phyloP scores from a whole-genome alignment of 805 yeast genomes.

The Ogataea trehaloabstinens region DNA sequence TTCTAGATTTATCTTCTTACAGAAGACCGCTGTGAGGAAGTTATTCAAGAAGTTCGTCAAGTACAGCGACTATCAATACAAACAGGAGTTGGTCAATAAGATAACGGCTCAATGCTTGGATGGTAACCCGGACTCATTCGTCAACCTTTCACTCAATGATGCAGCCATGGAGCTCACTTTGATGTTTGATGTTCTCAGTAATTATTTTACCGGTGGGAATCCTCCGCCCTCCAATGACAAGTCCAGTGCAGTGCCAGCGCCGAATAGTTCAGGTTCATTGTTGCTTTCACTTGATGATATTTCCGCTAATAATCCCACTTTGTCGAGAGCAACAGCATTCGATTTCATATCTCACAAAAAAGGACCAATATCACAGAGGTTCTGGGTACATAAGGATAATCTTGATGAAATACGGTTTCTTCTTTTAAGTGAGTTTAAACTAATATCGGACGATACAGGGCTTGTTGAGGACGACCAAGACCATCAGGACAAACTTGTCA shows the following conservation, averaged over 20 bases:
- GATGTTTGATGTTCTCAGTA: conserved; percentile 46
- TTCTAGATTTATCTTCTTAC: conserved; percentile 68
- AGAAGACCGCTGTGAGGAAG: conserved; percentile 70
- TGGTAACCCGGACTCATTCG: conserved; percentile 52
- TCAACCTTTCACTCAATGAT: conserved; percentile 56
- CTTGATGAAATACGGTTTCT: conserved; percentile 50
- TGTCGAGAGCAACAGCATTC: conserved; percentile 31
- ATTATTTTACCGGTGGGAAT: conserved; percentile 12
- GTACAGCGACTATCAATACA: conserved; percentile 36
- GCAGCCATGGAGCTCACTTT: conserved; percentile 59
- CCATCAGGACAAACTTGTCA: conserved; percentile 6
- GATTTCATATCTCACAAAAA: conserved; percentile 36
- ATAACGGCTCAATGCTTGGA: conserved; percentile 28
- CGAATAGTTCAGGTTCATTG: neutral
- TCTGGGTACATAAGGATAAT: conserved; percentile 62
- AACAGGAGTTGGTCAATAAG: conserved; percentile 33
- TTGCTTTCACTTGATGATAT: neutral
- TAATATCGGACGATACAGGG: conserved; percentile 34
- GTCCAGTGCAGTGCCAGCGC: too few species aligned
- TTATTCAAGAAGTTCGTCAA: conserved; percentile 67
- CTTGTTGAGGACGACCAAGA: conserved; percentile 20
- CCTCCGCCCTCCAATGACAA: neutral
- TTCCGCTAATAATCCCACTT: neutral
- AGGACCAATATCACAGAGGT: conserved; percentile 36
- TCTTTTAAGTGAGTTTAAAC: conserved; percentile 42